Conservation (phyloP, 345 rosid species). For the Lepidium didymum region DNA sequence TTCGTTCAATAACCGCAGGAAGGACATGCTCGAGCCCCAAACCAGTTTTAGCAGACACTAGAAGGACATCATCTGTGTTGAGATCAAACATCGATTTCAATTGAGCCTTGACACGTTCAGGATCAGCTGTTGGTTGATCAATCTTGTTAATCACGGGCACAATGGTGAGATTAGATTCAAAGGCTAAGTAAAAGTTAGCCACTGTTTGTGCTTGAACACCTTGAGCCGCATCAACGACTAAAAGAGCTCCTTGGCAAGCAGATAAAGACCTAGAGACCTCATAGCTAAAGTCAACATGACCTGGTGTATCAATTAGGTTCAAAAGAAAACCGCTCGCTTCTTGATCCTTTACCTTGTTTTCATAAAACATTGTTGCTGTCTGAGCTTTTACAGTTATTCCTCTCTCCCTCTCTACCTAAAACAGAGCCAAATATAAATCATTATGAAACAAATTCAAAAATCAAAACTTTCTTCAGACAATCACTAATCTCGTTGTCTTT, state of each 20-base stretch:
- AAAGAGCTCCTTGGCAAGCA: conserved; percentile 97
- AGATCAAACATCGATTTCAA: conserved; percentile 96
- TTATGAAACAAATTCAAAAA: neutral
- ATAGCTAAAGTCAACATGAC: conserved; percentile 97
- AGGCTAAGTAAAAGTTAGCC: conserved; percentile 94
- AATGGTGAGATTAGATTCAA: conserved; percentile 72
- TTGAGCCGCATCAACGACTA: conserved; percentile 98
- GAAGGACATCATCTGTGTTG: conserved; percentile 65
- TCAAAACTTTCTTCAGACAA: neutral
- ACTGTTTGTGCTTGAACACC: conserved; percentile 99
- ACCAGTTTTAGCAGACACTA: conserved; percentile 96
- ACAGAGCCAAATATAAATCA: neutral
- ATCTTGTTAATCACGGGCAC: conserved; percentile 90
- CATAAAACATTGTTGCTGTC: conserved; percentile 91
- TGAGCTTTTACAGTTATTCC: conserved; percentile 98
- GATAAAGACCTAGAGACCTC: conserved; percentile 97
- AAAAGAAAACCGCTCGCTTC: conserved; percentile 47
- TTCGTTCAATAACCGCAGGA: conserved; percentile 77
- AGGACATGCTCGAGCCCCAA: conserved; percentile 87
- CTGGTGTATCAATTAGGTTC: conserved; percentile 91
- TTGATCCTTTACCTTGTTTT: conserved; percentile 23
- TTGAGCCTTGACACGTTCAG: conserved; percentile 93
- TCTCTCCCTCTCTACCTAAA: conserved; percentile 96
- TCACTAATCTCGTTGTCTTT: neutral
- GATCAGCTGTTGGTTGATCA: conserved; percentile 98